Evolutionary conservation across 164 flowering plant genomes (phyloP), one percentile per base, ranked within the genome.

Genomic region (Aristolochia californica): DNA sequence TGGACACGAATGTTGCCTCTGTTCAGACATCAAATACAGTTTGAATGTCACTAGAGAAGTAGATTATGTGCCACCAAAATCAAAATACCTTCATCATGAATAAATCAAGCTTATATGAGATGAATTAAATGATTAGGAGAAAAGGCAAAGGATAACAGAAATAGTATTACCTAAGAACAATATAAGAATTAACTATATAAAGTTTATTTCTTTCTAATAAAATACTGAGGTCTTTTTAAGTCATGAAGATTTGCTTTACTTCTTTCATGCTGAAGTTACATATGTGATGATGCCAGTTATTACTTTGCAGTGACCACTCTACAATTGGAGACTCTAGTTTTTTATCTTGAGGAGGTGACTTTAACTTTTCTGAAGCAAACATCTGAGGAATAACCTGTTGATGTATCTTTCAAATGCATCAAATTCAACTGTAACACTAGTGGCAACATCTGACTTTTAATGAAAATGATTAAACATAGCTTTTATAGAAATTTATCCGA

Each of bases 311-410:
- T 73, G 64, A 82, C 78, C 40, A 62, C 87, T 38, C 53, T 80
- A 23, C 56, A 66, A 66, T 67, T 86, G 64, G 94, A 86, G 72
- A 75, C 72, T 61, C 69, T 82, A 60, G 83, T 86, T 48, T 89
- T 89, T 23, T 81, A 86, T 70, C 77, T 86, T 58, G 94, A 86
- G 64, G 94, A 86, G 79, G 70, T 75, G 47, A 78, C 70, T 40
- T 64, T 70, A 26, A 59, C 53, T 58, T 50, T 74, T 40, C 26
- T 76, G 70, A 75, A 67, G 60, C 63, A 26, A 51, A 72, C 55
- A 13, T 45, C 62, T n/a, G 8, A 62, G 66, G 62, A 70, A 60
- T 30, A 24, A 62, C 48, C 69, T 73, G 66, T 59, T 67, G 3
- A 53, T 28, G 44, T 72, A 61, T 64, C 30, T 65, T 62, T 43